Evolutionary conservation across 2,329 filamentous ascomycete genomes (phyloP).

Genomic region (Aspergillus piperis): DNA sequence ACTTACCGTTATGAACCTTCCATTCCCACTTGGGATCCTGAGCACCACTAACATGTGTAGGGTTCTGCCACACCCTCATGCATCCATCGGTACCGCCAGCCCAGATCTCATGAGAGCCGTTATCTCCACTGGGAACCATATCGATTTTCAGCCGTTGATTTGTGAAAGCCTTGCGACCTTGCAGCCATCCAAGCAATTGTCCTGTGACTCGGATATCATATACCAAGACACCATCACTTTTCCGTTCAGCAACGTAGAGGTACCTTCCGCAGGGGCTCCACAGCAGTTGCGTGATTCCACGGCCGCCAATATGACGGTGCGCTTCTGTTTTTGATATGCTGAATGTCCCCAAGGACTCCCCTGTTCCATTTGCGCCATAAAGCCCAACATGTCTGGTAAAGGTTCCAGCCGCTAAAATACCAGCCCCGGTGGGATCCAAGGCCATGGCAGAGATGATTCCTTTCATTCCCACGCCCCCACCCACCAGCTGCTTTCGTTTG

Average conservation of each 20-base stretch:
- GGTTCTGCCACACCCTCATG: constrained; percentile 54
- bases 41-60: constrained; percentile 43
- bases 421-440: constrained; percentile 45
- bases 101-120: constrained; percentile 57
- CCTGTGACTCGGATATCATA: constrained; percentile 62
- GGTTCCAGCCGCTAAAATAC: constrained; percentile 60
- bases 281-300: constrained; percentile 56
- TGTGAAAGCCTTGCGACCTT: constrained; percentile 48
- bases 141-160: constrained; percentile 61
- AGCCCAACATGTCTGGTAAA: constrained; percentile 58
- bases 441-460: constrained; percentile 57
- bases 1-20: constrained; percentile 49
- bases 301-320: constrained; percentile 47
- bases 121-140: constrained; percentile 40
- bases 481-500: constrained; percentile 49
- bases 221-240: constrained; percentile 56
- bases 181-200: constrained; percentile 53
- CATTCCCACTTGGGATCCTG: constrained; percentile 47
- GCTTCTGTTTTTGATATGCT: constrained; percentile 44
- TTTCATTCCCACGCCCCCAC: constrained; percentile 54
- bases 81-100: constrained; percentile 59
- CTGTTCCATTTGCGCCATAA: constrained; percentile 54
- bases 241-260: constrained; percentile 59
- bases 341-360: constrained; percentile 55
- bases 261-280: constrained; percentile 63